Base-by-base conservation (phyloP, 495 filamentous ascomycete species). In the Penicillium subrubescens region DNA sequence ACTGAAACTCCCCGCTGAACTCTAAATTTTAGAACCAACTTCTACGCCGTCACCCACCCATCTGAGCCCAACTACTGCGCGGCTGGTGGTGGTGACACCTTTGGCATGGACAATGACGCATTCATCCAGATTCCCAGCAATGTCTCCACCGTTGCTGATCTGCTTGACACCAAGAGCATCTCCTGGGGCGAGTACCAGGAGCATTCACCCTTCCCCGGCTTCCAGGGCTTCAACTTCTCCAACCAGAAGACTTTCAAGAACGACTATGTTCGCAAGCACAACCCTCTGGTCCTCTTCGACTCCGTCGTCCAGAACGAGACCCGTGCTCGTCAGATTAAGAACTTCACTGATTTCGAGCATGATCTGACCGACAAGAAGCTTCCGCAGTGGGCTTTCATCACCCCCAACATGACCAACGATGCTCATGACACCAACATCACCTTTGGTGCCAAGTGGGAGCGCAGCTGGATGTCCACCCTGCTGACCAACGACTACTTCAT, bases 201-300 rank as follows among this genome's bases (percentile, higher is more conserved):
- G 72, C 81, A 86, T 62, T 70, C 86, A 68, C 90, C 90, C 14
- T 88, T 88, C 73, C 73, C 86, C 8, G 90, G 89, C 35, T 92
- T 84, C 77, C 79, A 86, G 65, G 88, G 86, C 15, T 81, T 75
- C 65, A 85, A 83, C 43, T 82, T 81, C 60, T 72, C 71, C 7
- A 86, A 89, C 69, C 82, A 83, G 62, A 57, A 77, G 48, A 77
- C 74, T 15, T 77, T 79, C 14, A 73, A 73, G 14, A 85, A 87
- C 54, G 84, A 86, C 73, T 93, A 93, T 67, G 89, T 92, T 2
- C 84, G 90, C 60, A 93, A 92, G 78, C 90, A 92, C 76, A 91
- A 90, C 75, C 89, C 88, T 0, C 68, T 86, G 51, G 75, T 90
- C 44, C 79, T 85, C 57, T 89, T 81, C 62, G 81, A 89, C 68